phyloP scores from a whole-genome alignment of 257 asterid species.

The Salvia rosmarinus region DNA sequence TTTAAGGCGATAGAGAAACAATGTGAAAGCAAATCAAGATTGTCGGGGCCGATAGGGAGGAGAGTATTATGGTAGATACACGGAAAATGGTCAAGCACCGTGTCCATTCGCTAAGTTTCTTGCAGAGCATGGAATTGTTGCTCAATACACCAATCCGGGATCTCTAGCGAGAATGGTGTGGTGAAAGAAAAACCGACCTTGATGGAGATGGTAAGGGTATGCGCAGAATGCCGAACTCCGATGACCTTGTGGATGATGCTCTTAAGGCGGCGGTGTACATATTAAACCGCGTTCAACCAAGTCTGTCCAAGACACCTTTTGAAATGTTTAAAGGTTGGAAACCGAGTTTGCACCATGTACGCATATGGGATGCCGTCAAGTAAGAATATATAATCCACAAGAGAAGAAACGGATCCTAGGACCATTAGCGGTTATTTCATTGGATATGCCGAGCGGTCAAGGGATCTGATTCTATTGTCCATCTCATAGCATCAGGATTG shows the following conservation, averaged over 20 bases:
- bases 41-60: conserved; percentile 21
- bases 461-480: conserved; percentile 8
- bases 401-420: neutral
- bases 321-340: conserved; percentile 15
- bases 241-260: conserved; percentile 4
- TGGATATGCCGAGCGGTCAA: neutral
- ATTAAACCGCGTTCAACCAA: neutral
- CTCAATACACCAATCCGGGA: conserved; percentile 11
- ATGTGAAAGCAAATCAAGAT: conserved; percentile 16
- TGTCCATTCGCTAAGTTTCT: conserved; percentile 14
- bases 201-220: no score
- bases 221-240: conserved; percentile 2
- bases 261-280: conserved; percentile 13
- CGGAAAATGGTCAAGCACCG: conserved; percentile 3
- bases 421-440: conserved; percentile 6
- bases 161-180: no score
- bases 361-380: conserved; percentile 12
- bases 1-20: conserved; percentile 23
- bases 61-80: conserved; percentile 15
- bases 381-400: conserved; percentile 8
- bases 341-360: neutral
- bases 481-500: neutral
- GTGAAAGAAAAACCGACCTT: no score
- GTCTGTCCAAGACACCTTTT: neutral
- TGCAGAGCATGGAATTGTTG: neutral